phyloP scores from a whole-genome alignment of 345 rosid species.

The Luvunga scandens region DNA sequence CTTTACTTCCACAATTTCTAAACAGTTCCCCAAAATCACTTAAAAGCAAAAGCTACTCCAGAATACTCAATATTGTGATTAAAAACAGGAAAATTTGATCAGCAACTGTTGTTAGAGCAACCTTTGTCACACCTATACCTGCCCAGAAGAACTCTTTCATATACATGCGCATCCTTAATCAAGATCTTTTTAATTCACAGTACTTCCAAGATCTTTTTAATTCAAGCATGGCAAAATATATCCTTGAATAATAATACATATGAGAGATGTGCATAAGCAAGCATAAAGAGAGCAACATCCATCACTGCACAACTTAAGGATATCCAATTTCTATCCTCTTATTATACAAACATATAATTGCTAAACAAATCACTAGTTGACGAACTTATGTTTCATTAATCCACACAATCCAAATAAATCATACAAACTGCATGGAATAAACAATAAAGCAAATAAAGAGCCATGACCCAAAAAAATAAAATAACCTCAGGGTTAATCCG shows the following conservation, averaged over 20 bases:
- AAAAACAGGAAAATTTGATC: background rate
- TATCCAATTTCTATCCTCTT: background rate
- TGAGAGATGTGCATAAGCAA: background rate
- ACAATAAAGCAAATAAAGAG: slow-evolving; percentile 11
- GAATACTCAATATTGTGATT: background rate
- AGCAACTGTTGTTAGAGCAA: background rate
- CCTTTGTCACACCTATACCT: background rate
- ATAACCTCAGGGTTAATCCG: slow-evolving; percentile 95
- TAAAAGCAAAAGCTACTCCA: background rate
- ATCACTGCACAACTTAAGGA: background rate
- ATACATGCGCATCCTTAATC: background rate
- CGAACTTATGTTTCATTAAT: background rate
- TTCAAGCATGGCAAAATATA: background rate
- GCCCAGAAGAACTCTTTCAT: background rate
- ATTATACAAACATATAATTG: background rate
- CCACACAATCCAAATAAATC: background rate
- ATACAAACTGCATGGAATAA: background rate
- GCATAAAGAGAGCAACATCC: background rate
- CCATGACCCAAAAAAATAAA: background rate
- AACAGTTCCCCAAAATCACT: too few relatives aligned
- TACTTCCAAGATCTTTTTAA: background rate
- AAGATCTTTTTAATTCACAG: too few relatives aligned
- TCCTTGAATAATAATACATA: background rate
- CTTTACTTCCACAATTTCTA: too few relatives aligned
- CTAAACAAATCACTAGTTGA: background rate